Base-by-base conservation (phyloP, 2,329 filamentous ascomycete genomes). In the Colletotrichum brevisporum region DNA sequence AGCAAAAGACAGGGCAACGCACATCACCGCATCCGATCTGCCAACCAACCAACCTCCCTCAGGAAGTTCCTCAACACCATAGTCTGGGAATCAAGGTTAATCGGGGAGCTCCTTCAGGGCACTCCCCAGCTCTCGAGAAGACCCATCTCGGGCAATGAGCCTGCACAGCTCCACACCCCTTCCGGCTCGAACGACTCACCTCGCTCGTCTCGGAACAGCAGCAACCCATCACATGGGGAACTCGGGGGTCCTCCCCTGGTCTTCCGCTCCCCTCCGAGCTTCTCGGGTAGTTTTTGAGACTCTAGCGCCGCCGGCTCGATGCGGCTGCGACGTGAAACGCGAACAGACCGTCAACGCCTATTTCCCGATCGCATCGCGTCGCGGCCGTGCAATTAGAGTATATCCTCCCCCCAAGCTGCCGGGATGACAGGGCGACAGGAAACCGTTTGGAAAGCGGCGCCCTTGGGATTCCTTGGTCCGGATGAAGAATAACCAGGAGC, bases 181-280 rank as follows among this genome's bases (percentile, higher is more conserved):
- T 26, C 50, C 27, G 60, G 60, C 53, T 65, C 24, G 61, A 59
- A 60, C 50, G 66, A 60, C 51, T 69, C 54, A n/a, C 43, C 41
- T 41, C 48, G 50, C 61, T 15, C 24, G 61, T 55, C 61, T 65
- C 61, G 54, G 66, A 65, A 65, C 8, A 8, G 27, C 27, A 31
- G 47, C 47, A 48, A 36, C 43, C 52, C 50, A n/a, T 48, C 43
- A 4, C 15, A 24, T 16, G 27, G 41, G 10, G n/a, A 5, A 5
- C n/a, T 59, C 47, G 26, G 13, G 27, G 27, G 56, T 41, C 9
- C 1, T 31, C 27, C 27, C 31, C 45, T 27, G 36, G 45, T n/a
- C 45, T 43, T 43, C 43, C 12, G 21, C 4, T 26, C 53, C 21
- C 12, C 5, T 36, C 26, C 16, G 18, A 48, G 47, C 47, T 24